Evolutionary conservation across 805 yeast genomes (phyloP).

Genomic region (Cyberlindnera maritima): DNA sequence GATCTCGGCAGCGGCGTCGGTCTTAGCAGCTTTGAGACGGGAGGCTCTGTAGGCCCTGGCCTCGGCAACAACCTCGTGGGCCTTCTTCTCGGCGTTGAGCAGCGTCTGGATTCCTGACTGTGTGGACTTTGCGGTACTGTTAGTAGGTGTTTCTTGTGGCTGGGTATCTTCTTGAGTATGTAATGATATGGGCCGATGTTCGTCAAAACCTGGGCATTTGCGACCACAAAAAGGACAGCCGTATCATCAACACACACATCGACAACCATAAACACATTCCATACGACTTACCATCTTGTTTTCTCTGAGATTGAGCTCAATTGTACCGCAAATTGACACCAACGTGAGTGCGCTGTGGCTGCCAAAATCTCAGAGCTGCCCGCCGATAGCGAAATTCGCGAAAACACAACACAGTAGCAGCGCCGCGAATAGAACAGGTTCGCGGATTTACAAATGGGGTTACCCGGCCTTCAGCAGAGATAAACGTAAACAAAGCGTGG

Average conservation of each 20-base stretch:
- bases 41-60: constrained; percentile 90
- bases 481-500: neutral
- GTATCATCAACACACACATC: neutral
- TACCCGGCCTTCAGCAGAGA: neutral
- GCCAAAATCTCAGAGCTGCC: constrained; percentile 1
- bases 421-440: neutral
- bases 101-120: constrained; percentile 28
- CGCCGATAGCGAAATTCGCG: neutral
- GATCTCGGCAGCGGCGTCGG: constrained; percentile 89
- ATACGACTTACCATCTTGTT: neutral
- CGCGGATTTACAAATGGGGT: neutral
- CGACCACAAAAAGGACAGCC: no score
- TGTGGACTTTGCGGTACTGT: constrained; percentile 14
- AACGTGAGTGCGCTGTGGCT: neutral
- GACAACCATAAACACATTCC: no score
- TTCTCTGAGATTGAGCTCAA: neutral
- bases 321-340: neutral
- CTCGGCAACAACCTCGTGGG: constrained; percentile 91
- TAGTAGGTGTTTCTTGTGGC: constrained; percentile 2
- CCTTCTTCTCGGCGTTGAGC: constrained; percentile 84
- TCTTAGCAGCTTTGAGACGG: constrained; percentile 89
- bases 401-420: neutral
- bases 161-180: no score
- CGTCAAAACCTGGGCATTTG: no score
- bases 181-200: no score